Evolutionary conservation across 352 stramenopile species (phyloP).

Genomic region (Globisporangium canariense): DNA sequence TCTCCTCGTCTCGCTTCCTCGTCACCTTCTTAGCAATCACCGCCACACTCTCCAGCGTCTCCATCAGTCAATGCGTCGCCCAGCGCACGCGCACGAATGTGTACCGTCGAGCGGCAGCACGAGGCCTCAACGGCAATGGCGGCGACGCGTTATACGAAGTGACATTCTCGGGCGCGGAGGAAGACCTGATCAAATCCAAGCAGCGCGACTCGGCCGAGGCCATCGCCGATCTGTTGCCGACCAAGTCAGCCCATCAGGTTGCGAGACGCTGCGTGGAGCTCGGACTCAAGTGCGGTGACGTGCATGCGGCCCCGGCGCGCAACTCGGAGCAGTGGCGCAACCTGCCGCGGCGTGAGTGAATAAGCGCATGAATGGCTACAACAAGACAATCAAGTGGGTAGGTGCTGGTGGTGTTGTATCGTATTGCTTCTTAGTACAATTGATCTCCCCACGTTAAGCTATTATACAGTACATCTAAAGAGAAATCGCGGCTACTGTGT

Average conservation of each 20-base stretch:
- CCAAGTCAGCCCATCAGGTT: slow-evolving; percentile 36
- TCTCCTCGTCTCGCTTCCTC: not conserved
- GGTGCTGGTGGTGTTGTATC: not conserved
- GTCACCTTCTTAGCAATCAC: not conserved
- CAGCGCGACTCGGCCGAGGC: slow-evolving; percentile 38
- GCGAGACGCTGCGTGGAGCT: slow-evolving; percentile 53
- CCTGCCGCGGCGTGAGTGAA: not conserved
- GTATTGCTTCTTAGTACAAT: not conserved
- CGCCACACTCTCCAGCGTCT: not conserved
- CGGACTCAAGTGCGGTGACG: slow-evolving; percentile 41
- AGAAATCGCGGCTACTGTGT: not conserved
- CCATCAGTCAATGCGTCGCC: not conserved
- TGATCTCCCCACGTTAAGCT: not conserved
- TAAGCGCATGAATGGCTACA: not conserved
- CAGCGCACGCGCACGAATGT: not conserved
- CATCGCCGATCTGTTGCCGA: slow-evolving; percentile 31
- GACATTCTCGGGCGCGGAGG: slow-evolving; percentile 45
- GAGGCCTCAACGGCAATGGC: not conserved
- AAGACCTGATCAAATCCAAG: slow-evolving; percentile 40
- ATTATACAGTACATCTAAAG: slow-evolving; percentile 8
- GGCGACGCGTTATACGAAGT: slow-evolving; percentile 23
- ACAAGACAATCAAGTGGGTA: not conserved
- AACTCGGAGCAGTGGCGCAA: slow-evolving; percentile 48
- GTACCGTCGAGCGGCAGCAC: slow-evolving; percentile 15
- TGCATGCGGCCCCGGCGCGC: slow-evolving; percentile 24